Conservation (phyloP, 1,284 basidiomycete species). For the Trichosporon sp. region DNA sequence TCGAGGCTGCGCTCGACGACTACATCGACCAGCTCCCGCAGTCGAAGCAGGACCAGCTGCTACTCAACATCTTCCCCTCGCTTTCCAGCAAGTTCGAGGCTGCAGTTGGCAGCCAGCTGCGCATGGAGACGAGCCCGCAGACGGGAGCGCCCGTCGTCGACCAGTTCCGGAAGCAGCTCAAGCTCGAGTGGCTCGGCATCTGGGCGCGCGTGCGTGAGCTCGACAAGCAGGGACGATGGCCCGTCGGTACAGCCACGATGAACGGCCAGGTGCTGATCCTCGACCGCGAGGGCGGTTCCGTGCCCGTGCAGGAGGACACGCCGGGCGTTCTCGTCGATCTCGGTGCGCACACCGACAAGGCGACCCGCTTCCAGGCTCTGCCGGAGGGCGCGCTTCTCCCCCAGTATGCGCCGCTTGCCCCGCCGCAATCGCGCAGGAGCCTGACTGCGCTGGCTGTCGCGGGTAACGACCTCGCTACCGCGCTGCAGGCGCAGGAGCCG, state of each 20-base stretch:
- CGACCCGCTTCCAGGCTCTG: slow-evolving; percentile 35
- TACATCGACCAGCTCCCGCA: slow-evolving; percentile 68
- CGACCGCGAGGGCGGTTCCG: slow-evolving; percentile 74
- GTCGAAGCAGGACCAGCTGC: slow-evolving; percentile 30
- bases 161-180: slow-evolving; percentile 78
- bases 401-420: slow-evolving; percentile 39
- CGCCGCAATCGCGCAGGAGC: slow-evolving; percentile 37
- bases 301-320: slow-evolving; percentile 67
- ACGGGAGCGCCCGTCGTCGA: slow-evolving; percentile 77
- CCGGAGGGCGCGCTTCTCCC: slow-evolving; percentile 37
- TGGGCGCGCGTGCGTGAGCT: slow-evolving; percentile 82
- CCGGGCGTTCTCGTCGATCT: slow-evolving; percentile 61
- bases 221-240: slow-evolving; percentile 81
- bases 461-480: slow-evolving; percentile 34
- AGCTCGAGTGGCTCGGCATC: slow-evolving; percentile 90
- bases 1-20: slow-evolving; percentile 75
- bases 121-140: slow-evolving; percentile 69
- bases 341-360: slow-evolving; percentile 29
- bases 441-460: slow-evolving; percentile 40
- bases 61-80: slow-evolving; percentile 61
- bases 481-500: slow-evolving; percentile 36
- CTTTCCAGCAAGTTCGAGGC: slow-evolving; percentile 75
- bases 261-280: slow-evolving; percentile 63
- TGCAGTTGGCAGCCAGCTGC: slow-evolving; percentile 82
- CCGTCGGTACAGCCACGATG: slow-evolving; percentile 58